Evolutionary conservation across 2,329 filamentous ascomycete species (phyloP), one percentile per base, ranked within the genome.

Genomic region (Cladosporium sp.): DNA sequence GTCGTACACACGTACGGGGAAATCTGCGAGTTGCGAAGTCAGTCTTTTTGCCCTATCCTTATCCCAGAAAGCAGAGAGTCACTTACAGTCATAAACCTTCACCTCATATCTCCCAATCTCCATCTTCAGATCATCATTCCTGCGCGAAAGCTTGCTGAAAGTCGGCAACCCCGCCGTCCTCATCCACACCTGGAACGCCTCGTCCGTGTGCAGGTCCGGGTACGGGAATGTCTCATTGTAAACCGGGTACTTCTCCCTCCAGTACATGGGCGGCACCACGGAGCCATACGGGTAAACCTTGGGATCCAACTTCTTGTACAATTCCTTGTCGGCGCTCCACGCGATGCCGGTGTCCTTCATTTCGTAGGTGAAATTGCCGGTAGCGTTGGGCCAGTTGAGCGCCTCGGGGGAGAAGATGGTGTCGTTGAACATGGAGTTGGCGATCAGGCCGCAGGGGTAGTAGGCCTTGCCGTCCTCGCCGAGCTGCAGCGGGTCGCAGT

Each of bases 111-210:
- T 86, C 31, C 94, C 95, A 18, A 81, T 75, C 37, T 76, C 73
- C 90, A 99, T 90, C 0, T 81, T 76, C 1, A 84, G 80, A 0
- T 82, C 83, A 75, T 97, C 90, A 75, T 97, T 97, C 67, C 93
- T 86, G 78, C 90, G 86, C 55, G 92, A 92, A 56, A 99, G 83
- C 81, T 99, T 99, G 85, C 91, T 97, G 77, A 99, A 99, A 5
- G 90, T 90, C 0, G 95, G 95, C 72, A 98, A 81, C 66, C 94
- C 95, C 28, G 95, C 95, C 1, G 96, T 96, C 72, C 95, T 89
- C 95, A 99, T 99, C 95, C 95, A 99, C 26, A 98, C 93, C 80
- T 97, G 93, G 78, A 99, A 96, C 52, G 88, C 88, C 77, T 97
- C 91, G 80, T 92, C 89, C 0, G 87, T 80, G 68, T 89, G 84